Percentiles rank a stretch among this genome's conserved stretches.
phyloP scores from a whole-genome alignment of 345 rosid species.

The Acer saccharum region DNA sequence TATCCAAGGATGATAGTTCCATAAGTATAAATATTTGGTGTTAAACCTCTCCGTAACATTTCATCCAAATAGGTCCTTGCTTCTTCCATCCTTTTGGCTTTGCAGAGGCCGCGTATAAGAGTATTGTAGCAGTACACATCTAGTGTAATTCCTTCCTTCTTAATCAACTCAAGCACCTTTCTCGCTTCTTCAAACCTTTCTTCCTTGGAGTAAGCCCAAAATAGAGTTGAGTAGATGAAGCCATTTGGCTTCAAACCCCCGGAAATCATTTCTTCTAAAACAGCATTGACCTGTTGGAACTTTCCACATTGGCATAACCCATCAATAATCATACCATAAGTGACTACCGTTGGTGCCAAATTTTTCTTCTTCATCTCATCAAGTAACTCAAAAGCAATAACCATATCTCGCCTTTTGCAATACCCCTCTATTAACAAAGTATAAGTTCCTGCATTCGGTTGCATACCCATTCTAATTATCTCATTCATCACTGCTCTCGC shows the following conservation, averaged over 20 bases:
- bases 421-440: conserved; percentile 36
- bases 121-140: conserved; percentile 39
- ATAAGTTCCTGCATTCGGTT: conserved; percentile 33
- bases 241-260: conserved; percentile 34
- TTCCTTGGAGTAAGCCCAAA: conserved; percentile 20
- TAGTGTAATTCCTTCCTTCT: conserved; percentile 20
- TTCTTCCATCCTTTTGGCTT: conserved; percentile 36
- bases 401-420: conserved; percentile 18
- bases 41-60: conserved; percentile 32
- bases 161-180: conserved; percentile 24
- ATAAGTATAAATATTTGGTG: conserved; percentile 33
- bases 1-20: conserved; percentile 36
- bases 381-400: conserved; percentile 18
- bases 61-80: conserved; percentile 29
- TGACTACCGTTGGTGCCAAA: conserved; percentile 25
- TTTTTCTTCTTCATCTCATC: conserved; percentile 33
- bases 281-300: conserved; percentile 13
- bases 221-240: conserved; percentile 29
- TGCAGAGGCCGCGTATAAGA: conserved; percentile 35
- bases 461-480: conserved; percentile 28
- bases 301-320: conserved; percentile 27
- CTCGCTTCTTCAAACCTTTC: conserved; percentile 28
- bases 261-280: conserved; percentile 27
- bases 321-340: conserved; percentile 26
- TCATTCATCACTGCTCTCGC: conserved; percentile 32